Evolutionary conservation across 2,329 filamentous ascomycete genomes (phyloP).

Genomic region (Fusarium piperis): DNA sequence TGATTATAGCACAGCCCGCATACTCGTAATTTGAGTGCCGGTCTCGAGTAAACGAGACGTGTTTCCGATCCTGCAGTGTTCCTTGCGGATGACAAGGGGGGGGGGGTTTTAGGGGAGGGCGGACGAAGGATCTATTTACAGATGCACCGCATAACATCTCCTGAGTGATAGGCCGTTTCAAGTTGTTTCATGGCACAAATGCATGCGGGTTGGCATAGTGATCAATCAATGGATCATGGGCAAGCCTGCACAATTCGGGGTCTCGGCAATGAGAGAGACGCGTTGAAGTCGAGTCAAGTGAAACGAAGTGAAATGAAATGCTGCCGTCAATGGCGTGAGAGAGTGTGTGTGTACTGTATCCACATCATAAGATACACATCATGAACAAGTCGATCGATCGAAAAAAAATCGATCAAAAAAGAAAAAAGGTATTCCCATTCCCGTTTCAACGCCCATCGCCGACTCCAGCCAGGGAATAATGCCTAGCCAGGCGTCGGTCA

Average conservation of each 20-base stretch:
- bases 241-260: constrained; percentile 4
- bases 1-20: background rate
- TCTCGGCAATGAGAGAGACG: background rate
- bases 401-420: constrained; percentile 34
- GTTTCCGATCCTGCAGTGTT: constrained; percentile 31
- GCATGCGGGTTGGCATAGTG: constrained; percentile 6
- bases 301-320: constrained; percentile 21
- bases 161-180: constrained; percentile 34
- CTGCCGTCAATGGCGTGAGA: constrained; percentile 35
- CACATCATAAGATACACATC: constrained; percentile 44
- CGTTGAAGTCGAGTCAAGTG: constrained; percentile 1
- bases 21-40: constrained; percentile 7
- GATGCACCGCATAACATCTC: constrained; percentile 17
- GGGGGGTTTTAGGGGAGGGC: constrained; percentile 1
- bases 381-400: constrained; percentile 32
- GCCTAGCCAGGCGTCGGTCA: constrained; percentile 24
- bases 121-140: constrained; percentile 7
- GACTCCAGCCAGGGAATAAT: constrained; percentile 14
- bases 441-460: constrained; percentile 38
- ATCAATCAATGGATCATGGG: constrained; percentile 10
- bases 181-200: constrained; percentile 19
- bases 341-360: constrained; percentile 32
- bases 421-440: constrained; percentile 35
- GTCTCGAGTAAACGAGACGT: constrained; percentile 33
- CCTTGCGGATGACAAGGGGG: constrained; percentile 10